Percentiles rank a stretch among this genome's conserved stretches.
Evolutionary conservation across 805 yeast genomes (phyloP).

Genomic region (Metschnikowia rubicola): DNA sequence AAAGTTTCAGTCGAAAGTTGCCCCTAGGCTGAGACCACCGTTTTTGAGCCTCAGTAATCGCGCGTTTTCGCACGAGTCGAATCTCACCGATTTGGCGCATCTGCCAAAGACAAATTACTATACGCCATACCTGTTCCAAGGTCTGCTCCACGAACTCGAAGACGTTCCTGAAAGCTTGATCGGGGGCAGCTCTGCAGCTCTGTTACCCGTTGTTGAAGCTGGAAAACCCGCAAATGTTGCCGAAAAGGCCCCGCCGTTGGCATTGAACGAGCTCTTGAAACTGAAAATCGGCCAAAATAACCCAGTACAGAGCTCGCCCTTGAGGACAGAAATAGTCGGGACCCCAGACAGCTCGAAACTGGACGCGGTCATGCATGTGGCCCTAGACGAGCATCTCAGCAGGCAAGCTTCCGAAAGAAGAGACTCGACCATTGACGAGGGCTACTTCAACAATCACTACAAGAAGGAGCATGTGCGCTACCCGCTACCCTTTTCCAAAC

Average conservation of each 20-base stretch:
- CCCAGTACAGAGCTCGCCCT: conserved; percentile 16
- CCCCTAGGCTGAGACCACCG: conserved; percentile 32
- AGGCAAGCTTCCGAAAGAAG: conserved; percentile 10
- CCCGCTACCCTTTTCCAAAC: conserved; percentile 42
- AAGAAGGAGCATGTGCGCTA: conserved; percentile 40
- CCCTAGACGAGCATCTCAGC: conserved; percentile 1
- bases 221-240: neutral
- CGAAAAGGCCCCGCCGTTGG: neutral
- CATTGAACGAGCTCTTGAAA: conserved; percentile 5
- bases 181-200: conserved; percentile 11
- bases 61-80: conserved; percentile 43
- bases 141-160: conserved; percentile 32
- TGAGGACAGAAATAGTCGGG: conserved; percentile 13
- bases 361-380: conserved; percentile 1
- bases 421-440: conserved; percentile 4
- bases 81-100: conserved; percentile 28
- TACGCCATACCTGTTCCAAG: conserved; percentile 33
- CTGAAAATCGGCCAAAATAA: conserved; percentile 4
- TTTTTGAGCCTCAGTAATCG: conserved; percentile 31
- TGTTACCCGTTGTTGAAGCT: neutral
- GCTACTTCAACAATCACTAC: conserved; percentile 43
- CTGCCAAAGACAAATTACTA: conserved; percentile 12
- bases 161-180: conserved; percentile 42
- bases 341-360: conserved; percentile 7
- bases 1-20: conserved; percentile 41